Evolutionary conservation across 169 alveolate species (phyloP), one percentile per base, ranked within the genome.

Genomic region (Plasmodium gonderi): DNA sequence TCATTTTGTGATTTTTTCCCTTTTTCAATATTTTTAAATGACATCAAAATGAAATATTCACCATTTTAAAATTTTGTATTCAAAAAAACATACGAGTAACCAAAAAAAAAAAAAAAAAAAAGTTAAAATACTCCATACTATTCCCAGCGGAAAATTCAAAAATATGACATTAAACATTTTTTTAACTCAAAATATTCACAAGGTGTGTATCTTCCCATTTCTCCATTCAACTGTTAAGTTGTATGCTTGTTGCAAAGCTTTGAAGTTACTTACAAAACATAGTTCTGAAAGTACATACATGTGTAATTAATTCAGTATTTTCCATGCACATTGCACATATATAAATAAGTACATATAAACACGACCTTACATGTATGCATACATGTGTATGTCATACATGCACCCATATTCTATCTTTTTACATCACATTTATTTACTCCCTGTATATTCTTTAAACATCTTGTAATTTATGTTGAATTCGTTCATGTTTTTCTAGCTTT

Each of bases 261-360:
- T 67, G 91, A 67, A 65, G 79, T 38, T 17, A 47, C 64, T 64
- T 8, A 54, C 42, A 31, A 40, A 60, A 26, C 68, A 65, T 60
- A 60, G 64, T 36, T 36, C 72, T 60, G 47, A 17, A 64, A 64
- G 17, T 40, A 26, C 11, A 7, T n/a, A 9, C 1, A 20, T 31
- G 47, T 69, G 40, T 75, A 45, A 31, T 65, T 80, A 17, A 38
- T 49, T 20, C 79, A 65, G 20, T 33, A 80, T 80, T 80, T 80
- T 80, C 33, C 67, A 14, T 44, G 72, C 75, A 38, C 77, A 20
- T 33, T 31, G 17, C n/a, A 54, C n/a, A n/a, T n/a, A 54, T 8
- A 54, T 54, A 54, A 4, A 54, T 11, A n/a, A 4, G 20, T 54
- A 54, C 3, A 54, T 54, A n/a, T n/a, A 54, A 54, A n/a, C n/a